phyloP scores from a whole-genome alignment of 2,329 filamentous ascomycete species.

The Dissoconium aciculare region DNA sequence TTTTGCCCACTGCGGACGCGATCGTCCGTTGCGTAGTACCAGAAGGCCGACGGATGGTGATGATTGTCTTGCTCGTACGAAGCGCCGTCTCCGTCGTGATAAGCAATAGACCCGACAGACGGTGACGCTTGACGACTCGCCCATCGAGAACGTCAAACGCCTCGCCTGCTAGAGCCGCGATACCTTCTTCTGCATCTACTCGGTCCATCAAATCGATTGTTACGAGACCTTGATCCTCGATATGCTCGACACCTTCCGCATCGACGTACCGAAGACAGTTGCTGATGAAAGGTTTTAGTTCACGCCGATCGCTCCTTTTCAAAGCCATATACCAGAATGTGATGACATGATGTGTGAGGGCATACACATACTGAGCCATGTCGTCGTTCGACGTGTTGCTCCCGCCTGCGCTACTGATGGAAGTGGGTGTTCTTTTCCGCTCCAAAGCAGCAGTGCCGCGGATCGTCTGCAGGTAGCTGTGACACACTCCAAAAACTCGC shows the following conservation, averaged over 20 bases:
- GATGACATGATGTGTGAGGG: constrained; percentile 86
- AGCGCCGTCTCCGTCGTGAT: constrained; percentile 58
- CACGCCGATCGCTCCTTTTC: constrained; percentile 67
- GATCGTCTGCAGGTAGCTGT: constrained; percentile 82
- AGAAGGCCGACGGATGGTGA: constrained; percentile 21
- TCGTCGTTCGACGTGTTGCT: constrained; percentile 18
- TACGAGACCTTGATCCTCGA: constrained; percentile 86
- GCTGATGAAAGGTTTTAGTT: constrained; percentile 79
- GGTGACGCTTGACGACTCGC: constrained; percentile 50
- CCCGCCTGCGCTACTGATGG: constrained; percentile 15
- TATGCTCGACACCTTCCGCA: constrained; percentile 53
- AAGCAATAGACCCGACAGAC: constrained; percentile 60
- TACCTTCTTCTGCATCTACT: constrained; percentile 42
- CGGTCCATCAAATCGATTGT: constrained; percentile 61
- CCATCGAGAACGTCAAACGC: constrained; percentile 54
- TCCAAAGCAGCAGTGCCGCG: constrained; percentile 32
- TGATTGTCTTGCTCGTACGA: constrained; percentile 19
- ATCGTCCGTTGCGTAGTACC: constrained; percentile 16
- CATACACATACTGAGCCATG: constrained; percentile 58
- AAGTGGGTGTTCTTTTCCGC: constrained; percentile 14
- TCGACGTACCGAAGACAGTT: constrained; percentile 69
- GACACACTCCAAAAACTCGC: constrained; percentile 87
- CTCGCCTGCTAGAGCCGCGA: constrained; percentile 39
- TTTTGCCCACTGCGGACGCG: constrained; percentile 8
- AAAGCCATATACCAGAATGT: constrained; percentile 93